Percentiles rank a stretch among this genome's conserved stretches.
Conservation (phyloP, 164 flowering plant species). For the Nymphaea colorata region DNA sequence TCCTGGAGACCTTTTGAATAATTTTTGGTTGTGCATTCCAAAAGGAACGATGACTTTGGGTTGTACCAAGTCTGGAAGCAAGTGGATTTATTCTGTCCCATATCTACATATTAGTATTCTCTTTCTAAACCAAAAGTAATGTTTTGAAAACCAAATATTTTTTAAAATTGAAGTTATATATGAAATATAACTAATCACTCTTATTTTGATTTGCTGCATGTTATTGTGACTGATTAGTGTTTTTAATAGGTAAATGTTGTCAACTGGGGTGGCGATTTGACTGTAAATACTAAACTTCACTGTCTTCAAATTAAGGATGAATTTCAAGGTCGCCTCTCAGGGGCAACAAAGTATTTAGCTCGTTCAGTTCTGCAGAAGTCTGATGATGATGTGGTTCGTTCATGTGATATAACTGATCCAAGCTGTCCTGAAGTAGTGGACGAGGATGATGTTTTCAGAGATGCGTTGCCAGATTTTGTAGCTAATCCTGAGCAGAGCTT, state of each 20-base stretch:
- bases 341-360: conserved; percentile 51
- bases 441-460: conserved; percentile 74
- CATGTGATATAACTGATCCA: conserved; percentile 15
- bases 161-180: no score
- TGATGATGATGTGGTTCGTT: conserved; percentile 10
- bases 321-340: conserved; percentile 48
- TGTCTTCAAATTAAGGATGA: conserved; percentile 81
- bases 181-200: no score
- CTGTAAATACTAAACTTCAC: conserved; percentile 66
- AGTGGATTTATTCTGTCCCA: no score
- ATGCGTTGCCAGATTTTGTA: conserved; percentile 78
- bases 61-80: no score
- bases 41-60: no score
- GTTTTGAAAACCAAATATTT: no score
- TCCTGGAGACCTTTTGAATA: no score
- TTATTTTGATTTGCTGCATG: no score
- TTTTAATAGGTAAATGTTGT: conserved; percentile 53
- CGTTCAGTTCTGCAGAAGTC: conserved; percentile 52
- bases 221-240: no score
- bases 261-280: conserved; percentile 41
- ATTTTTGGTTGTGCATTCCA: no score
- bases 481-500: conserved; percentile 27
- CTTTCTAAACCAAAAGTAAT: no score
- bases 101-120: no score
- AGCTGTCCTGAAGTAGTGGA: conserved; percentile 22